These are phyloP conservation scores for Malus sieversii DNA, from an alignment of 306 rosid species.

Conservation along the genomic window DNA sequence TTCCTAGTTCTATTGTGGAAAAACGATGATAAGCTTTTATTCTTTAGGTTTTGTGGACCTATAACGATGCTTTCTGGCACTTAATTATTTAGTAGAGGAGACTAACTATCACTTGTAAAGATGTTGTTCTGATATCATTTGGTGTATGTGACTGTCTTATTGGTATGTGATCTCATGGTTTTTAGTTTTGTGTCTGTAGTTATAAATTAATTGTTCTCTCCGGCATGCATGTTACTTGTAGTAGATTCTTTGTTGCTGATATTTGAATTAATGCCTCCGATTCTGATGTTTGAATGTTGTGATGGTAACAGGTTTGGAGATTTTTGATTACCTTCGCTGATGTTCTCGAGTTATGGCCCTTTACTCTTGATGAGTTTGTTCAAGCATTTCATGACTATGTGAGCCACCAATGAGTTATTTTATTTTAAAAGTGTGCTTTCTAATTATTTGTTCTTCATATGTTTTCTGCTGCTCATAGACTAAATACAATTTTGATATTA, in stretches of 20 bases:
- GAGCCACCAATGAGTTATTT: conserved; percentile 29
- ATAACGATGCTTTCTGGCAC: background rate
- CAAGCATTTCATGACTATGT: conserved; percentile 97
- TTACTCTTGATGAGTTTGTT: conserved; percentile 90
- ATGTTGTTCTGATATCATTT: background rate
- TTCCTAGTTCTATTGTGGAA: background rate
- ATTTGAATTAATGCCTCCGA: conserved; percentile 13
- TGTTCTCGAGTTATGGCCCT: conserved; percentile 91
- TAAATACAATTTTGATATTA: conserved; percentile 32
- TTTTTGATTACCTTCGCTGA: conserved; percentile 92
- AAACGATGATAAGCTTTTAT: background rate
- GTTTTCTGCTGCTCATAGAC: conserved; percentile 4
- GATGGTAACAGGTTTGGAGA: conserved; percentile 77
- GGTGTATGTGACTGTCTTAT: background rate
- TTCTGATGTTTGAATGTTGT: conserved; percentile 10
- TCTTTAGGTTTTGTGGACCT: background rate
- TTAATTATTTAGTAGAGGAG: background rate
- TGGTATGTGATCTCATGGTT: background rate
- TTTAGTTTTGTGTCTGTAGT: background rate
- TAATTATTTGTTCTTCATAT: conserved; percentile 1
- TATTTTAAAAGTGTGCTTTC: conserved; percentile 16
- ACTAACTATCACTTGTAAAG: background rate
- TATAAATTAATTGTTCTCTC: background rate
- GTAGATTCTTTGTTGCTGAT: background rate
- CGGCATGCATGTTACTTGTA: background rate